phyloP scores from a whole-genome alignment of 257 asterid species.

The Solanum etuberosum region DNA sequence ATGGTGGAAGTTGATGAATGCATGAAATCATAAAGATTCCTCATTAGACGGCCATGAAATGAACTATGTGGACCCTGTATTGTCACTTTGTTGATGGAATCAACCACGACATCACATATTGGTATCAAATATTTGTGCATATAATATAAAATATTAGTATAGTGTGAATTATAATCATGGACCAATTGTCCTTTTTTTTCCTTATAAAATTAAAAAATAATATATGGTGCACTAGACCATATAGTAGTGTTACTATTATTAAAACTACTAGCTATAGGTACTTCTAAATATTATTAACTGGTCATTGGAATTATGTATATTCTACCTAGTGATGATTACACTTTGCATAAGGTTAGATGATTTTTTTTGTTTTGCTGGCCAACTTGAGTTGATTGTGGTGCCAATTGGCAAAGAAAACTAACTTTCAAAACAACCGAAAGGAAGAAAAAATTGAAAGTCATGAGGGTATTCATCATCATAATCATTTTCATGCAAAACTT shows the following conservation, averaged over 20 bases:
- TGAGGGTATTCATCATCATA: neutral
- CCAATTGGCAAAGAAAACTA: neutral
- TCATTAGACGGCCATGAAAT: slow-evolving; percentile 63
- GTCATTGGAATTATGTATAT: neutral
- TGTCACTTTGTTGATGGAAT: slow-evolving; percentile 50
- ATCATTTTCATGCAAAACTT: slow-evolving; percentile 3
- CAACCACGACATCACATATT: slow-evolving; percentile 29
- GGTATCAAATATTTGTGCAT: slow-evolving; percentile 24
- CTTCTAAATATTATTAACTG: neutral
- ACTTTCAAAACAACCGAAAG: neutral
- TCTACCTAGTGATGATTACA: slow-evolving; percentile 4
- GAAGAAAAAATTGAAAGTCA: neutral
- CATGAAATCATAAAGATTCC: slow-evolving; percentile 57
- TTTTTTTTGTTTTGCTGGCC: neutral
- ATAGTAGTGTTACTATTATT: neutral
- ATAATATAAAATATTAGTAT: neutral
- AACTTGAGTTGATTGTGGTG: neutral
- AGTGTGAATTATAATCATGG: neutral
- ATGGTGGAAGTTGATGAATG: slow-evolving; percentile 34
- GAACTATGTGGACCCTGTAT: slow-evolving; percentile 32
- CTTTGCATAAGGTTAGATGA: neutral
- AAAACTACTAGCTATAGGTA: neutral
- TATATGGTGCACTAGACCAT: neutral
- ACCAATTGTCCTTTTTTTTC: neutral
- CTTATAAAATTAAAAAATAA: neutral